These are phyloP conservation scores for Corinectria fuckeliana DNA, from an alignment of 2,329 filamentous ascomycete genomes.

Conservation along the genomic window DNA sequence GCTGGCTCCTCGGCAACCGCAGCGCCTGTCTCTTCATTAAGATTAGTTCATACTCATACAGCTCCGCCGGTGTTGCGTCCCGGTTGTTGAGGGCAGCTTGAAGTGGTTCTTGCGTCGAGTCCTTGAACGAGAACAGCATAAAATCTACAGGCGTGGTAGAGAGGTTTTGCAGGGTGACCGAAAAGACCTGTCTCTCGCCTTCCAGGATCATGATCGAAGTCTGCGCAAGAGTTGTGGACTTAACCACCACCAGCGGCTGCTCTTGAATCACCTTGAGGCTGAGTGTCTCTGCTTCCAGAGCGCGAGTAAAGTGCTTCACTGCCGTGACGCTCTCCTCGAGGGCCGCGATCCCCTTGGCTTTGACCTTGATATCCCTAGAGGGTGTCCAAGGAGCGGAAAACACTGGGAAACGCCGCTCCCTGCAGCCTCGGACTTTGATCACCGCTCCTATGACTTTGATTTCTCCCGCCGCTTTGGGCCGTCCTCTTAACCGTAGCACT, in stretches of 20 bases:
- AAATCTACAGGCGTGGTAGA: constrained; percentile 82
- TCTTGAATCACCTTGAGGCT: constrained; percentile 77
- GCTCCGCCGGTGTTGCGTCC: constrained; percentile 77
- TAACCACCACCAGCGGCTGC: constrained; percentile 79
- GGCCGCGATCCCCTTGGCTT: constrained; percentile 71
- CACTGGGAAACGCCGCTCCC: constrained; percentile 83
- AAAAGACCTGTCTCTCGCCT: constrained; percentile 81
- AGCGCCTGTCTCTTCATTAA: constrained; percentile 76
- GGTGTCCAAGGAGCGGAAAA: constrained; percentile 80
- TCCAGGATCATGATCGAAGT: constrained; percentile 92
- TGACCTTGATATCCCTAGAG: constrained; percentile 74
- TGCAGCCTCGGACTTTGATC: constrained; percentile 81
- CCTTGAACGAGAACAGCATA: constrained; percentile 85
- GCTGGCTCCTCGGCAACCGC: constrained; percentile 58
- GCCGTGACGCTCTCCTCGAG: constrained; percentile 54
- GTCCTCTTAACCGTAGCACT: constrained; percentile 73
- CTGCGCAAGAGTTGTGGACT: constrained; percentile 79
- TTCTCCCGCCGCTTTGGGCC: constrained; percentile 69
- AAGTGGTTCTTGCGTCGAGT: constrained; percentile 81
- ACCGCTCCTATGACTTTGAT: constrained; percentile 79
- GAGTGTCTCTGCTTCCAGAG: constrained; percentile 58
- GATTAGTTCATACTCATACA: constrained; percentile 86
- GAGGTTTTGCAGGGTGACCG: constrained; percentile 79
- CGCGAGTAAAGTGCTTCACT: constrained; percentile 46
- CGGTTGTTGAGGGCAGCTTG: constrained; percentile 77